Base-by-base conservation (phyloP, 164 flowering plant genomes). In the Annona squamosa region DNA sequence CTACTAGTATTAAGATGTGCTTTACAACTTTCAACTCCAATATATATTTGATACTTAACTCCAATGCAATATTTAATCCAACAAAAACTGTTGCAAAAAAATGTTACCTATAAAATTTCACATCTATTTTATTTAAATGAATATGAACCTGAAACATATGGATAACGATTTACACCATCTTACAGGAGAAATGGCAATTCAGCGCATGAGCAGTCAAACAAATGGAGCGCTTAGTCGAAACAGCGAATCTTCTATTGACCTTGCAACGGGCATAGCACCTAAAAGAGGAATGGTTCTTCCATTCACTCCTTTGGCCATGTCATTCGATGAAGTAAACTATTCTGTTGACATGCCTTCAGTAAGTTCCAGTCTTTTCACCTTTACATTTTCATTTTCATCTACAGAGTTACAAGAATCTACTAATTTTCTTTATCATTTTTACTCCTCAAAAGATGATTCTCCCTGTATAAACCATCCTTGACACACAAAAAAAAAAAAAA, bases 251-350 rank as follows among this genome's bases (percentile, higher is more conserved):
- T 13, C 75, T 65, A 80, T 85, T 17, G 93, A 85, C 46, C 75
- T 79, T 5, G 86, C 87, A 3, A 77, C 73, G 37, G 96, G 88
- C 3, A 85, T 89, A 71, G 86, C 88, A 66, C 86, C 95, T 4
- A 90, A 89, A 84, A 87, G 89, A 87, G 99, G 99, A 81, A 96
- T 96, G 98, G 88, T 96, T 78, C 93, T 96, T 67, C 99, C 99
- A 4, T 96, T 96, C 72, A 77, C 82, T 69, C 98, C 97, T 10
- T 86, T 93, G 9, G 87, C 98, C 45, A 96, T 96, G 99, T 89
- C 97, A 18, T 96, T 96, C 47, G 91, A 93, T 61, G 78, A 67
- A 26, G 86, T 96, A 10, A 90, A 86, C 44, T 96, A 96, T 84
- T 93, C 72, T 71, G 99, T 96, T 19, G 97, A 93, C 80, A 91